Evolutionary conservation across 176 grass and related monocot species (phyloP).

Genomic region (Triticum urartu): DNA sequence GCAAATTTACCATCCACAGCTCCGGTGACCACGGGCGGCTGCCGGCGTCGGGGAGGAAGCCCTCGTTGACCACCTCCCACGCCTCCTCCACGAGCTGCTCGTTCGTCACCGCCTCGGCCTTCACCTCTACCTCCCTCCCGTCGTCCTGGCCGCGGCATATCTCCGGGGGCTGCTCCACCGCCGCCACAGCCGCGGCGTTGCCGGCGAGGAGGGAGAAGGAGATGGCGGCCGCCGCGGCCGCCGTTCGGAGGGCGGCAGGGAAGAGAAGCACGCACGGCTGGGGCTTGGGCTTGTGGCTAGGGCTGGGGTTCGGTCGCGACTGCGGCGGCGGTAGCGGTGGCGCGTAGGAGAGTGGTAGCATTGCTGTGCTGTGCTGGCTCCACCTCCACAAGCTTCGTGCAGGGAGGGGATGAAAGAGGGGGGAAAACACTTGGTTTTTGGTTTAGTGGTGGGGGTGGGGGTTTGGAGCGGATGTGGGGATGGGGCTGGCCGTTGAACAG

Average conservation of each 20-base stretch:
- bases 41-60: slow-evolving; percentile 65
- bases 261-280: slow-evolving; percentile 18
- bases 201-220: slow-evolving; percentile 55
- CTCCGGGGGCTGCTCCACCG: slow-evolving; percentile 7
- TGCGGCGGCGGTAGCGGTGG: slow-evolving; percentile 8
- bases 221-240: slow-evolving; percentile 52
- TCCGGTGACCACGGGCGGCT: slow-evolving; percentile 73
- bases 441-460: neutral
- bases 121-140: slow-evolving; percentile 26
- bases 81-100: slow-evolving; percentile 89
- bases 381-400: neutral
- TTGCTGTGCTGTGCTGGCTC: neutral
- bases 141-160: slow-evolving; percentile 23
- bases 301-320: neutral
- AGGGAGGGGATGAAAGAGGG: neutral
- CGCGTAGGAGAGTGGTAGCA: slow-evolving; percentile 38
- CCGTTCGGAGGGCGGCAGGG: slow-evolving; percentile 49
- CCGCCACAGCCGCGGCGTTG: neutral
- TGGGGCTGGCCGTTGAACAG: neutral
- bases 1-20: slow-evolving; percentile 61
- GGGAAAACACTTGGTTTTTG: neutral
- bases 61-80: slow-evolving; percentile 92
- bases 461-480: slow-evolving; percentile 6
- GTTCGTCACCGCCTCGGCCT: slow-evolving; percentile 54
- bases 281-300: neutral